phyloP scores from a whole-genome alignment of 2,329 filamentous ascomycete genomes.

The Fusarium musae region DNA sequence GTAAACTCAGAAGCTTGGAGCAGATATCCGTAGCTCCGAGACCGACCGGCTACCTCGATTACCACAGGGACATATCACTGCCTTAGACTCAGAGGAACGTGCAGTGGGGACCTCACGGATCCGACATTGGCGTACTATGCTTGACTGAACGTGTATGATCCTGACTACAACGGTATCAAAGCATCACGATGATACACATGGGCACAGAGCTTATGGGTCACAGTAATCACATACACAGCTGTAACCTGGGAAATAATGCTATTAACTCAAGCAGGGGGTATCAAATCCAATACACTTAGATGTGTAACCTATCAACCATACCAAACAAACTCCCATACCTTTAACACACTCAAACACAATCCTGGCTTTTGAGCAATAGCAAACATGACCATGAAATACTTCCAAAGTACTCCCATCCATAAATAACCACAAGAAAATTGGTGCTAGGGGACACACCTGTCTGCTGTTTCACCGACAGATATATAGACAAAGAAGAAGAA shows the following conservation, averaged over 20 bases:
- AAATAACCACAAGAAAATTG: not conserved
- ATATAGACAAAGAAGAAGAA: constrained; percentile 15
- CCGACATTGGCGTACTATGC: not conserved
- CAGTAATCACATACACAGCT: not conserved
- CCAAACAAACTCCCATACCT: constrained; percentile 28
- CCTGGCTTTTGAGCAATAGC: constrained; percentile 12
- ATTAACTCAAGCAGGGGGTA: constrained; percentile 35
- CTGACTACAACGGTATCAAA: not conserved
- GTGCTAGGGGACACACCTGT: not conserved
- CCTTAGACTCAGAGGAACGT: not conserved
- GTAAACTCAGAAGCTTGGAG: not conserved
- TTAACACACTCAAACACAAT: constrained; percentile 12
- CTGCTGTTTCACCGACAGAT: not conserved
- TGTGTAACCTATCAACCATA: constrained; percentile 14
- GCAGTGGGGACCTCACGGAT: not conserved
- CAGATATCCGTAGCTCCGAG: not conserved
- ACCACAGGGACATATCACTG: not conserved
- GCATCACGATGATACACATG: not conserved
- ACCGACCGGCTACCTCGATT: not conserved
- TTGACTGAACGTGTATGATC: not conserved
- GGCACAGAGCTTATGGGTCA: not conserved
- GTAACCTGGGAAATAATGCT: not conserved
- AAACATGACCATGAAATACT: not conserved
- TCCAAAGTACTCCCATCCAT: constrained; percentile 14
- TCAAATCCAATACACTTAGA: constrained; percentile 32